Base-by-base conservation (phyloP, 2,329 filamentous ascomycete genomes). In the Epichloe elymi region DNA sequence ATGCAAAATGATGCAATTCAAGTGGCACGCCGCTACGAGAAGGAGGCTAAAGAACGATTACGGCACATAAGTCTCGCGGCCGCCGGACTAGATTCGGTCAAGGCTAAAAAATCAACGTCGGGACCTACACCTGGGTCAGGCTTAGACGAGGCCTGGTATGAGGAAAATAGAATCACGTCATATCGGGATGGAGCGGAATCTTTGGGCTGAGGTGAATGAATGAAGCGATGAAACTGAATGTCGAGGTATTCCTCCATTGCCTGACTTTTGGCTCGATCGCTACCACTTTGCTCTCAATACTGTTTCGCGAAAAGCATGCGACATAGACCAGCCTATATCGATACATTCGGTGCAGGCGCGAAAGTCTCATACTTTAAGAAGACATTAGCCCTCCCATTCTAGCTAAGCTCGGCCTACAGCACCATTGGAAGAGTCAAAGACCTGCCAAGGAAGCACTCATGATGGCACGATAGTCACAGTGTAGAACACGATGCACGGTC, bases 1-100 rank as follows among this genome's bases (percentile, higher is more conserved):
- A 81, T 94, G 60, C 89, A 96, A 63, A 70, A 73, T 26, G 74
- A 82, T 6, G 82, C 85, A 0, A 71, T 95, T 20, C 71, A 79
- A 19, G 80, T 82, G 52, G 80, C 88, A 2, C 76, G 78, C 50
- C 75, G 78, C 30, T 93, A 93, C 60, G 83, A 90, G 60, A 76
- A 79, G 47, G 84, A 88, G 55, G 80, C 90, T 5, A 76, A 86
- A 49, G 75, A 94, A 57, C 81, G 88, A 42, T 74, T 97, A 49
- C 74, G 90, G 49, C 80, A 85, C 45, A 82, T 95, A 61, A 88
- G 85, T 57, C 78, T 95, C 53, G 66, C 83, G 4, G 78, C 83
- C 30, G 85, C 88, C 0, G 85, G 87, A 7, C 72, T 96, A 30
- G 87, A 94, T 57, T 75, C 90, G 10, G 49, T 55, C 2, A 57